Percentiles rank a stretch among this genome's conserved stretches.
phyloP scores from a whole-genome alignment of 768 basidiomycete genomes.

The Tulasnella sp. region DNA sequence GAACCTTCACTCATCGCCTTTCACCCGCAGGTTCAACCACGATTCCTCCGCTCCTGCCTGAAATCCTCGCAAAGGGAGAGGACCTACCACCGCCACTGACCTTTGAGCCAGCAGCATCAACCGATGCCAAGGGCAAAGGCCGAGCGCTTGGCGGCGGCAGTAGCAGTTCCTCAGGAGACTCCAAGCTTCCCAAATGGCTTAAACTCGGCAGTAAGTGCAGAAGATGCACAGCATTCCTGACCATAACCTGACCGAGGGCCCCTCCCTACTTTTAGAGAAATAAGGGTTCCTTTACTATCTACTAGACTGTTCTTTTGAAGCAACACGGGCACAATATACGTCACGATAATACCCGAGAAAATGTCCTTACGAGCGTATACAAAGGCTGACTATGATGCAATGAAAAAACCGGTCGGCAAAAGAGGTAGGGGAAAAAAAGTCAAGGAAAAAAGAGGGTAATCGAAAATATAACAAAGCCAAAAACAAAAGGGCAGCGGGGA shows the following conservation, averaged over 20 bases:
- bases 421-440: not conserved
- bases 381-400: not conserved
- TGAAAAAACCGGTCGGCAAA: too few species aligned
- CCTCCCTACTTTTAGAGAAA: not conserved
- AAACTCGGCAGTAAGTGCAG: conserved; percentile 37
- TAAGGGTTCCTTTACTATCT: not conserved
- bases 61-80: conserved; percentile 49
- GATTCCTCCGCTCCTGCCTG: conserved; percentile 56
- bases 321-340: not conserved
- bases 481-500: not conserved
- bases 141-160: conserved; percentile 3
- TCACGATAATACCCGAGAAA: conserved; percentile 2
- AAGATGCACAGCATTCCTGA: not conserved
- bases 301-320: not conserved
- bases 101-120: conserved; percentile 28
- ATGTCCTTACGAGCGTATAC: conserved; percentile 2
- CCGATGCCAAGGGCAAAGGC: not conserved
- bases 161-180: conserved; percentile 30
- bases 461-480: not conserved
- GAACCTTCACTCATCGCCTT: not conserved
- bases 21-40: conserved; percentile 41
- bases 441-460: not conserved
- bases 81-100: conserved; percentile 57
- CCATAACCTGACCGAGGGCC: not conserved
- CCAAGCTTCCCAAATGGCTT: conserved; percentile 73